Conservation (phyloP, 2,329 filamentous ascomycete genomes). For the Talaromyces marneffei region DNA sequence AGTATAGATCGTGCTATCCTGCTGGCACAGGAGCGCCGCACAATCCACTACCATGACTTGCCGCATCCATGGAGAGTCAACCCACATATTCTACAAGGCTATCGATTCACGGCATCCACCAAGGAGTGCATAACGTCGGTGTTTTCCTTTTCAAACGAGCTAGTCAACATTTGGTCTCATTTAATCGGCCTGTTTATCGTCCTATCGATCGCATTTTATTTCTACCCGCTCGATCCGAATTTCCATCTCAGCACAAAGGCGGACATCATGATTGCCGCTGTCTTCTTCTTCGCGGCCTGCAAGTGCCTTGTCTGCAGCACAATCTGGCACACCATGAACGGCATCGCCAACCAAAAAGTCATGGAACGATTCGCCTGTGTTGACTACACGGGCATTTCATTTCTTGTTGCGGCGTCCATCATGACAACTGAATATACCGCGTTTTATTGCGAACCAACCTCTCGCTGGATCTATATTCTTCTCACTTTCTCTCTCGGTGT, state of each 20-base stretch:
- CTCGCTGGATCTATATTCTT: constrained; percentile 78
- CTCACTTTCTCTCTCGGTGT: constrained; percentile 75
- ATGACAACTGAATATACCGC: constrained; percentile 98
- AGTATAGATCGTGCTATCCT: constrained; percentile 73
- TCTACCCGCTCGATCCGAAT: constrained; percentile 82
- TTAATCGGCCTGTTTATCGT: constrained; percentile 83
- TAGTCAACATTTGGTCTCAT: constrained; percentile 98
- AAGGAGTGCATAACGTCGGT: constrained; percentile 79
- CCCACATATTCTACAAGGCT: constrained; percentile 83
- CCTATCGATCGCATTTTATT: constrained; percentile 84
- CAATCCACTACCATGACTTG: constrained; percentile 84
- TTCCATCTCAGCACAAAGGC: constrained; percentile 81
- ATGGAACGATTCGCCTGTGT: constrained; percentile 96
- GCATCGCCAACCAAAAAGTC: constrained; percentile 79
- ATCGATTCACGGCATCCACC: constrained; percentile 90
- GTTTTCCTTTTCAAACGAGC: constrained; percentile 83
- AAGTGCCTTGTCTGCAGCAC: constrained; percentile 93
- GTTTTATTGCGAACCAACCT: constrained; percentile 92
- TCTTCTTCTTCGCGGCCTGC: constrained; percentile 94
- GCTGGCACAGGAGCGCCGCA: constrained; percentile 69
- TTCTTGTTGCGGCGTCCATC: constrained; percentile 88
- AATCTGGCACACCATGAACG: constrained; percentile 99
- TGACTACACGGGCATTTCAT: constrained; percentile 94
- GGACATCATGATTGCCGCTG: constrained; percentile 82
- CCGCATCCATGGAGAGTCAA: constrained; percentile 92